phyloP scores from a whole-genome alignment of 441 rosid genomes.

The Aleurites moluccanus region DNA sequence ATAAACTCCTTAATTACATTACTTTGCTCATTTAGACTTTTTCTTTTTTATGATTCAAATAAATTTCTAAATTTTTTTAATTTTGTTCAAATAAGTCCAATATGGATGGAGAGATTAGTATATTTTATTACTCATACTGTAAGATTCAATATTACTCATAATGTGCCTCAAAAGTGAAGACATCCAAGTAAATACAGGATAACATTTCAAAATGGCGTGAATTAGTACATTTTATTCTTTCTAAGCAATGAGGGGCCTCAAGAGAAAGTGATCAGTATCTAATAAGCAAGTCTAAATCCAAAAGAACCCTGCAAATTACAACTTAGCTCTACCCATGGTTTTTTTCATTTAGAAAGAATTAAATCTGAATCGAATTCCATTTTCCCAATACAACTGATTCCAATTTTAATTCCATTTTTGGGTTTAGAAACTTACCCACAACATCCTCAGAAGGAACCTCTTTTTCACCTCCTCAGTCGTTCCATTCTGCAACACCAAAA shows the following conservation, averaged over 20 bases:
- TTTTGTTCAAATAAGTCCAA: too few species aligned
- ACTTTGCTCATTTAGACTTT: too few species aligned
- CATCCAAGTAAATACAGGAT: background rate
- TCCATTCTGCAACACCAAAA: slow-evolving; percentile 52
- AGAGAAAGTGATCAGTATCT: background rate
- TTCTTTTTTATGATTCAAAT: too few species aligned
- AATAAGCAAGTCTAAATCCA: background rate
- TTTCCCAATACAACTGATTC: too few species aligned
- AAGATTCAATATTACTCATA: background rate
- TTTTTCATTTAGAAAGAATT: too few species aligned
- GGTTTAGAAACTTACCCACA: slow-evolving; percentile 42
- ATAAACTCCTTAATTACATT: too few species aligned
- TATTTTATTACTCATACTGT: too few species aligned
- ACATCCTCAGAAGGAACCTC: slow-evolving; percentile 66
- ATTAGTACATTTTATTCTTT: background rate
- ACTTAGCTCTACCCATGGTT: too few species aligned
- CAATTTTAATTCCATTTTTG: background rate
- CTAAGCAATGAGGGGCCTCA: background rate
- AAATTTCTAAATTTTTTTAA: too few species aligned
- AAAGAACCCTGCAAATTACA: background rate
- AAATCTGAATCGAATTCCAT: too few species aligned
- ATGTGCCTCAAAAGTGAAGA: background rate
- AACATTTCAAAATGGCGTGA: too few species aligned
- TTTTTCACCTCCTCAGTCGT: slow-evolving; percentile 67
- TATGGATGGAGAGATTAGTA: too few species aligned